phyloP scores from a whole-genome alignment of 176 grass and related monocot genomes.

The Coix lacrymajobi region DNA sequence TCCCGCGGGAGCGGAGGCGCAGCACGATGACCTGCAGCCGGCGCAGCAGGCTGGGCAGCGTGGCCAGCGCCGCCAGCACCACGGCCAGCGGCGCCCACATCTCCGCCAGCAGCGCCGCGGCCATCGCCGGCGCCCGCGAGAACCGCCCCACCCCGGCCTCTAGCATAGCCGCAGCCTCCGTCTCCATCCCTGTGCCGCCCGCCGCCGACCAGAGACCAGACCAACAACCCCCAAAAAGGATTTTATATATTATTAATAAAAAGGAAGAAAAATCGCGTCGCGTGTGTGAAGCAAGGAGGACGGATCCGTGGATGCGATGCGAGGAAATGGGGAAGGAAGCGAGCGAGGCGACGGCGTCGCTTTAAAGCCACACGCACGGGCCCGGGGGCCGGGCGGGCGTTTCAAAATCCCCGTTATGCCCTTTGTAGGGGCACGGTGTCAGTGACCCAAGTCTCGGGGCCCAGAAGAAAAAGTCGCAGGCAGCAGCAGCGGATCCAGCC shows the following conservation, averaged over 20 bases:
- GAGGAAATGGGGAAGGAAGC: neutral
- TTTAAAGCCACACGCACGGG: slow-evolving; percentile 28
- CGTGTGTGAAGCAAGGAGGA: neutral
- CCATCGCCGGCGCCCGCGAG: slow-evolving; percentile 33
- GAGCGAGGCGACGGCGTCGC: neutral
- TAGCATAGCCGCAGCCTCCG: slow-evolving; percentile 47
- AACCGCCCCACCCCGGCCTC: slow-evolving; percentile 50
- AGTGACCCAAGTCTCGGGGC: neutral
- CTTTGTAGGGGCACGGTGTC: neutral
- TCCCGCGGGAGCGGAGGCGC: slow-evolving; percentile 41
- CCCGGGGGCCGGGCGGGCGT: too few species aligned
- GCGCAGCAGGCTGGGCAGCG: slow-evolving; percentile 45
- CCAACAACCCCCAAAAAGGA: too few species aligned
- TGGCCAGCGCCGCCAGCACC: slow-evolving; percentile 42
- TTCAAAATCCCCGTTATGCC: neutral
- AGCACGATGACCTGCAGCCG: slow-evolving; percentile 46
- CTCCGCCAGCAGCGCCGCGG: slow-evolving; percentile 35
- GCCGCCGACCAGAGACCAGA: neutral
- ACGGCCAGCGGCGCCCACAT: slow-evolving; percentile 61
- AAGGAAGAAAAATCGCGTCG: neutral
- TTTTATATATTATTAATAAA: too few species aligned
- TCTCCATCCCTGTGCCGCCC: slow-evolving; percentile 4
- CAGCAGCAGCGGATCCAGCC: too few species aligned
- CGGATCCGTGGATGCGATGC: too few species aligned
- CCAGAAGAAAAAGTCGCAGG: neutral